Evolutionary conservation across 768 basidiomycete genomes (phyloP).

Genomic region (Suillus fuscotomentosus): DNA sequence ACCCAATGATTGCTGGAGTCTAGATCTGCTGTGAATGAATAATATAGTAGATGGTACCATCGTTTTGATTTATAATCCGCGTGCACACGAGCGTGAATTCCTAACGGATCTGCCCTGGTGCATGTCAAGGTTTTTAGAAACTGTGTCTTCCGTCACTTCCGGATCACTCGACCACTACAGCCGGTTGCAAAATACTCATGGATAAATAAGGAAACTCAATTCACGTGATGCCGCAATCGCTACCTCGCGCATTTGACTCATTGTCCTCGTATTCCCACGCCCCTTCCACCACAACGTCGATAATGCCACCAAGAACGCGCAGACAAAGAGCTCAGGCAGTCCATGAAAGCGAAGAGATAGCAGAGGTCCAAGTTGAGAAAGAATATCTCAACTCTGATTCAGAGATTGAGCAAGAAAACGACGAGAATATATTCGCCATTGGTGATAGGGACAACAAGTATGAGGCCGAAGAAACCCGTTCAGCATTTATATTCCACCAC

Average conservation of each 20-base stretch:
- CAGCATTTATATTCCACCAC: conserved; percentile 4
- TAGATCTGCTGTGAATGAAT: background rate
- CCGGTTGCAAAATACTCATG: background rate
- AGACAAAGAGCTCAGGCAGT: conserved; percentile 11
- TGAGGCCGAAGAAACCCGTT: conserved; percentile 15
- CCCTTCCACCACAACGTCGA: conserved; percentile 3
- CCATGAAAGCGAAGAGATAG: conserved; percentile 18
- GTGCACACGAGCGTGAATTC: conserved; percentile 1
- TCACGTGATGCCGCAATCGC: background rate
- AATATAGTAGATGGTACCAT: background rate
- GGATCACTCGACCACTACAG: background rate
- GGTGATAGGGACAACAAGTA: background rate
- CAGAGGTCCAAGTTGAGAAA: background rate
- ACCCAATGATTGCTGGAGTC: background rate
- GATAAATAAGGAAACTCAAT: conserved; percentile 1
- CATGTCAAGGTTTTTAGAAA: background rate
- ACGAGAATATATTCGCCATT: conserved; percentile 9
- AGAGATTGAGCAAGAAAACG: background rate
- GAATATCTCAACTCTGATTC: background rate
- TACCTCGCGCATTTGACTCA: background rate
- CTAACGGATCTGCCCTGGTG: background rate
- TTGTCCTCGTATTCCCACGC: conserved; percentile 20
- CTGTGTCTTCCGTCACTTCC: background rate
- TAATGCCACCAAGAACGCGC: conserved; percentile 17
- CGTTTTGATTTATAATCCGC: conserved; percentile 2